Base-by-base conservation (phyloP, 805 yeast genomes). In the Spencermartinsiella europaea region DNA sequence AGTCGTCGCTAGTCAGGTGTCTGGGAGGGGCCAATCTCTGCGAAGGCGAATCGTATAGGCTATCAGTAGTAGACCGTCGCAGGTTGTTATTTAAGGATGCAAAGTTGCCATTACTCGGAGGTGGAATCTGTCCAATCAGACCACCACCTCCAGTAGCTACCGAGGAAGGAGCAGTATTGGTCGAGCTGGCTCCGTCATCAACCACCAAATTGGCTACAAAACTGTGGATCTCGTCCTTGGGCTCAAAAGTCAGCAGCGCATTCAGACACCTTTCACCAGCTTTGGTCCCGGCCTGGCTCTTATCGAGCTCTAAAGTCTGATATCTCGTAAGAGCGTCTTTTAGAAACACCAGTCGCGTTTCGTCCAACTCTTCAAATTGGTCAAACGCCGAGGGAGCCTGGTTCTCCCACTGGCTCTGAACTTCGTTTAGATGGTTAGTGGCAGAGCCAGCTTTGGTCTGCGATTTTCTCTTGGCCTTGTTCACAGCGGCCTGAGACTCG, bases 351-450 rank as follows among this genome's bases (percentile, higher is more conserved):
- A 78, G 72, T 67, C 86, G 79, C 64, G 69, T 68, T 58, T 69
- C 73, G 62, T 88, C 95, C 55, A 83, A 80, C 51, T 72, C 73
- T 60, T 87, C 93, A 61, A 88, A 83, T 53, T 79, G 78, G 55
- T 81, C 82, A 60, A 85, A 83, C 37, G 84, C 78, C 46, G 75
- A 79, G 2, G 95, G 91, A 2, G 93, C 91, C 61, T 81, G 80
- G 45, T 77, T 69, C 51, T 80, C 81, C 96, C 96, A 88, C 56
- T 55, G 57, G 45, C 54, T 31, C 45, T 62, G 64, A 52, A 68
- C 75, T 65, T 58, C 66, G 52, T 62, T 69, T 53, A 68, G 71
- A 69, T 62, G 62, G 15, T 40, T 50, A 48, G 36, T 57, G 36
- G 55, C 63, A 48, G 38, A 54, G 53, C 45, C 60, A 49, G 50